phyloP scores from a whole-genome alignment of 176 grass and related monocot species.

The Coix lacrymajobi region DNA sequence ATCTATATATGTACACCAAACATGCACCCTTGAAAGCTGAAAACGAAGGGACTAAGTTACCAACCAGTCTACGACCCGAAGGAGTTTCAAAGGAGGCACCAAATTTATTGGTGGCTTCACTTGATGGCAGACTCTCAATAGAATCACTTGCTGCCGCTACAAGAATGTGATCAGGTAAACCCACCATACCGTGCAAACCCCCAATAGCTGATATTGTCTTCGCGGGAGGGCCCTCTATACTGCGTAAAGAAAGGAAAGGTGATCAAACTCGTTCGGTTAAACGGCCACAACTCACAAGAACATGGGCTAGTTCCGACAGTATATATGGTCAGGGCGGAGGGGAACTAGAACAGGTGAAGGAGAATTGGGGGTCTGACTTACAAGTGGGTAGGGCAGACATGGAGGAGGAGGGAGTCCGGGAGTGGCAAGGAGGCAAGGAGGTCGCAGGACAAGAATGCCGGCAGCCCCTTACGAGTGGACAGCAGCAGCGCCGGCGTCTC shows the following conservation, averaged over 20 bases:
- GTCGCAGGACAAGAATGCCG: slow-evolving; percentile 66
- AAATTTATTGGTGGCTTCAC: slow-evolving; percentile 62
- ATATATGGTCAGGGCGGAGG: neutral
- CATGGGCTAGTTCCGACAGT: neutral
- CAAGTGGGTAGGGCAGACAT: slow-evolving; percentile 89
- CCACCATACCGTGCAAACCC: slow-evolving; percentile 66
- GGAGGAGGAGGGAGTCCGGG: slow-evolving; percentile 76
- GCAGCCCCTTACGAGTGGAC: slow-evolving; percentile 71
- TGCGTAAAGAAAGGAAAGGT: slow-evolving; percentile 17
- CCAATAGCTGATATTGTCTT: slow-evolving; percentile 70
- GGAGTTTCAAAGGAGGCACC: slow-evolving; percentile 92
- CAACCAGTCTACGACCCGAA: slow-evolving; percentile 66
- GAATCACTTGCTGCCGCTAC: slow-evolving; percentile 76
- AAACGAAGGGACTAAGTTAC: slow-evolving; percentile 2
- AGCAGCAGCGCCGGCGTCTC: slow-evolving; percentile 81
- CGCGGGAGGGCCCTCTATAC: slow-evolving; percentile 59
- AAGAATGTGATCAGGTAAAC: slow-evolving; percentile 66
- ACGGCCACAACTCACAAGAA: neutral
- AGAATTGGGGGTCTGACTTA: slow-evolving; percentile 10
- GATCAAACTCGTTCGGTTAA: neutral
- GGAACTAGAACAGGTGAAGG: neutral
- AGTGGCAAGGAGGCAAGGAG: slow-evolving; percentile 60
- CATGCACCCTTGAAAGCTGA: neutral
- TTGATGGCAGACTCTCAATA: slow-evolving; percentile 70
- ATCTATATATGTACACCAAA: neutral